Percentiles rank a stretch among this genome's conserved stretches.
Conservation (phyloP, 202 grass and related monocot genomes). For the Bolboschoenoplectus hybrid region DNA sequence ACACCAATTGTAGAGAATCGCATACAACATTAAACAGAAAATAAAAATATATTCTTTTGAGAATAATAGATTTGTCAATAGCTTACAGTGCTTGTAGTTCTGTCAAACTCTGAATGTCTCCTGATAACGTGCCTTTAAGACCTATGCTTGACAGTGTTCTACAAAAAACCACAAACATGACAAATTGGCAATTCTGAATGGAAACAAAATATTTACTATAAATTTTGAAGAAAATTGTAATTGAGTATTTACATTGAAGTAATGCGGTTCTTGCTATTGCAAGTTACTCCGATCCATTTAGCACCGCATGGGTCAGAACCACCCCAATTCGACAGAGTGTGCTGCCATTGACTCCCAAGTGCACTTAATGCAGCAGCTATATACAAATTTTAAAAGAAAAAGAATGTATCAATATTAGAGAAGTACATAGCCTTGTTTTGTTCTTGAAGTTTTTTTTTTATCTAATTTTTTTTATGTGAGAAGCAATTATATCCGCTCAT, state of each 20-base stretch:
- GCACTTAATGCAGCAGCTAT: conserved; percentile 50
- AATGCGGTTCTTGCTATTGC: conserved; percentile 41
- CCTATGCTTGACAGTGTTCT: conserved; percentile 67
- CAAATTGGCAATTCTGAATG: background rate
- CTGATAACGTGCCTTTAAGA: conserved; percentile 62
- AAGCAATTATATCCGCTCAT: no score
- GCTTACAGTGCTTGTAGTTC: conserved; percentile 57
- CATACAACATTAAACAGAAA: background rate
- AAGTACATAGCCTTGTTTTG: background rate
- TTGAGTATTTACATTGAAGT: conserved; percentile 52
- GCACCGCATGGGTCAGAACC: conserved; percentile 66
- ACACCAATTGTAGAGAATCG: conserved; percentile 21
- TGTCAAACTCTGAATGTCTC: conserved; percentile 60
- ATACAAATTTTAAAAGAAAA: background rate
- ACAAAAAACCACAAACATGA: conserved; percentile 18
- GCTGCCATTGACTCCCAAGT: conserved; percentile 49
- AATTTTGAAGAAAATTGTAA: background rate
- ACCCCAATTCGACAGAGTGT: conserved; percentile 65
- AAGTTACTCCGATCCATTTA: conserved; percentile 67
- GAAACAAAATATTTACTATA: background rate
- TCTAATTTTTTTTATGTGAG: no score
- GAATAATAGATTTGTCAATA: background rate
- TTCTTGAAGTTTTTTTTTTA: background rate
- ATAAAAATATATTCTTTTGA: background rate
- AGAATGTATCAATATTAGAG: background rate